Conservation (phyloP, 1,139 yeast genomes). For the Pichia sp. region DNA sequence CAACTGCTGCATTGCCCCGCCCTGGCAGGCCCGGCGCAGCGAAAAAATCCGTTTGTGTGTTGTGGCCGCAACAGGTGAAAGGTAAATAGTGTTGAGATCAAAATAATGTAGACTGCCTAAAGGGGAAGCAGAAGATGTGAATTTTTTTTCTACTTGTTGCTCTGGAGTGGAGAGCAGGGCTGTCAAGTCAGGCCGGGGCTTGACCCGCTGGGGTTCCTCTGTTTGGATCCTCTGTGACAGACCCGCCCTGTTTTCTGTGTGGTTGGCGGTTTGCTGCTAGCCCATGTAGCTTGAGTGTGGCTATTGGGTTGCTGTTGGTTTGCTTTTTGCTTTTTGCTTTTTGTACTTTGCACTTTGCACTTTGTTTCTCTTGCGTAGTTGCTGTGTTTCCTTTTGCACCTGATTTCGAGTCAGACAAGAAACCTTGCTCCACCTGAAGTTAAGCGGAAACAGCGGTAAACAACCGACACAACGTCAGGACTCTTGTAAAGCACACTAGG, state of each 20-base stretch:
- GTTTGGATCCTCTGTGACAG: neutral
- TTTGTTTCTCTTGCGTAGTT: neutral
- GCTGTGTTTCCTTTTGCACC: neutral
- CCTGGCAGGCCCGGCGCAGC: neutral
- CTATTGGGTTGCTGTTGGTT: neutral
- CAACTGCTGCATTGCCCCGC: too few species aligned
- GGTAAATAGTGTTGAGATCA: neutral
- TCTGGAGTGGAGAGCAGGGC: neutral
- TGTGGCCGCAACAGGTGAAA: neutral
- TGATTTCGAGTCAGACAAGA: neutral
- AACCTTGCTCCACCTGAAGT: neutral
- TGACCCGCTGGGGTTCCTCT: neutral
- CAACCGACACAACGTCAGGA: too few species aligned
- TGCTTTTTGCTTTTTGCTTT: too few species aligned
- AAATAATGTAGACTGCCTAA: neutral
- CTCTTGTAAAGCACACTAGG: too few species aligned
- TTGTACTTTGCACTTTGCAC: too few species aligned
- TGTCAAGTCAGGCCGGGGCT: neutral
- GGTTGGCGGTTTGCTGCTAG: neutral
- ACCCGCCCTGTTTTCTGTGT: neutral
- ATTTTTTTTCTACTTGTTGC: neutral
- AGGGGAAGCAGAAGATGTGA: neutral
- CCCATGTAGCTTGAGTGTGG: neutral
- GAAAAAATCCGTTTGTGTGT: neutral
- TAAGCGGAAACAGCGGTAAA: neutral